Evolutionary conservation across 2,329 filamentous ascomycete genomes (phyloP).

Genomic region (Diaporthe capsici): DNA sequence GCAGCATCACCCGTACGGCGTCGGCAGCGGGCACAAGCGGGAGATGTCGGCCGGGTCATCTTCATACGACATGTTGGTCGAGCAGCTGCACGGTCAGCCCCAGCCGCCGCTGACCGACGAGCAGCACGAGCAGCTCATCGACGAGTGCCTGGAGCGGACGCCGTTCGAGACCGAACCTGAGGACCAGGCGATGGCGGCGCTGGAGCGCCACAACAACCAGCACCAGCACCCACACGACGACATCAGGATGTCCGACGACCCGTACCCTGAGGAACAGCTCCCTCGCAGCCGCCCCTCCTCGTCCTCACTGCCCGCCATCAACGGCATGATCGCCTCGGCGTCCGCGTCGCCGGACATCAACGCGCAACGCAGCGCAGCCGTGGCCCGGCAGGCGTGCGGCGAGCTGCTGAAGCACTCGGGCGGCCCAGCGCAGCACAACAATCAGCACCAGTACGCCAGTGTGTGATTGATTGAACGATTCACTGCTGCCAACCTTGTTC

Average conservation of each 20-base stretch:
- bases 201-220: slow-evolving; percentile 31
- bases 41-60: slow-evolving; percentile 15
- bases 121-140: slow-evolving; percentile 41
- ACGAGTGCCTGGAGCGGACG: slow-evolving; percentile 42
- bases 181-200: slow-evolving; percentile 18
- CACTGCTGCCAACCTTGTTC: background rate
- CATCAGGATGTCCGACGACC: slow-evolving; percentile 40
- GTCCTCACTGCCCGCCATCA: slow-evolving; percentile 41
- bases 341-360: slow-evolving; percentile 40
- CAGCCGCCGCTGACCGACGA: slow-evolving; percentile 39
- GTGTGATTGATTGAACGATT: background rate
- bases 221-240: slow-evolving; percentile 36
- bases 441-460: slow-evolving; percentile 30
- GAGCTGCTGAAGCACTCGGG: slow-evolving; percentile 49
- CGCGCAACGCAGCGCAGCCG: slow-evolving; percentile 51
- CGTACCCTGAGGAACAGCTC: slow-evolving; percentile 42
- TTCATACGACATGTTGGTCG: slow-evolving; percentile 33
- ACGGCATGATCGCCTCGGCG: slow-evolving; percentile 41
- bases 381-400: slow-evolving; percentile 56
- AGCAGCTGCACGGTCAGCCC: slow-evolving; percentile 36
- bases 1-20: background rate
- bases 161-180: slow-evolving; percentile 31
- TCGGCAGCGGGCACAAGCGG: slow-evolving; percentile 6
- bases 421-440: slow-evolving; percentile 11
- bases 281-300: slow-evolving; percentile 43